These are phyloP conservation scores for Myriosclerotinia curreyana DNA, from an alignment of 2,329 filamentous ascomycete species.

Conservation along the genomic window DNA sequence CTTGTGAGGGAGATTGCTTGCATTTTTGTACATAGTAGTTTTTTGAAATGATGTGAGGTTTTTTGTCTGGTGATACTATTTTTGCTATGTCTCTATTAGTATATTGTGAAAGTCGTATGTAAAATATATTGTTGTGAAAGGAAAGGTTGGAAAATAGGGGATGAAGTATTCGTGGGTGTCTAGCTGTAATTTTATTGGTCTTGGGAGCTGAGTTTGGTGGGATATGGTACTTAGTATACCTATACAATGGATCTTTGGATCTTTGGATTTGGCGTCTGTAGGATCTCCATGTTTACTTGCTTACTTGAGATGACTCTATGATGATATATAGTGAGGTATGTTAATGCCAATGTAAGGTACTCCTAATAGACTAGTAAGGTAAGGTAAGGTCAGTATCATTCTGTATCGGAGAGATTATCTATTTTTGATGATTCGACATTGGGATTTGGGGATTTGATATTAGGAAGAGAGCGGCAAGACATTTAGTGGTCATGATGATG, in stretches of 20 bases:
- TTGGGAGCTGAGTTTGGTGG: background rate
- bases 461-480: too few relatives aligned
- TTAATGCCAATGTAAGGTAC: background rate
- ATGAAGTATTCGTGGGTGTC: background rate
- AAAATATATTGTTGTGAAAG: too few relatives aligned
- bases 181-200: background rate
- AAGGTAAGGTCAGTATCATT: background rate
- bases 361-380: accelerated
- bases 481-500: too few relatives aligned
- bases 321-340: background rate
- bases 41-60: too few relatives aligned
- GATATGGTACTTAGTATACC: background rate
- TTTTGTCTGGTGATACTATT: too few relatives aligned
- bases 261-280: background rate
- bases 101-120: too few relatives aligned
- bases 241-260: background rate
- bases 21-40: too few relatives aligned
- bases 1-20: too few relatives aligned
- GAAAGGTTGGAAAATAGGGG: background rate
- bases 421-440: background rate
- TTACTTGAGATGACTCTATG: background rate
- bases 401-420: background rate
- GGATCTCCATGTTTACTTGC: too few relatives aligned
- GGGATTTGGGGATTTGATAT: background rate
- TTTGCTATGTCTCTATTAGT: too few relatives aligned